phyloP scores from a whole-genome alignment of 805 yeast genomes.

The Metahyphopichia silvanorum region DNA sequence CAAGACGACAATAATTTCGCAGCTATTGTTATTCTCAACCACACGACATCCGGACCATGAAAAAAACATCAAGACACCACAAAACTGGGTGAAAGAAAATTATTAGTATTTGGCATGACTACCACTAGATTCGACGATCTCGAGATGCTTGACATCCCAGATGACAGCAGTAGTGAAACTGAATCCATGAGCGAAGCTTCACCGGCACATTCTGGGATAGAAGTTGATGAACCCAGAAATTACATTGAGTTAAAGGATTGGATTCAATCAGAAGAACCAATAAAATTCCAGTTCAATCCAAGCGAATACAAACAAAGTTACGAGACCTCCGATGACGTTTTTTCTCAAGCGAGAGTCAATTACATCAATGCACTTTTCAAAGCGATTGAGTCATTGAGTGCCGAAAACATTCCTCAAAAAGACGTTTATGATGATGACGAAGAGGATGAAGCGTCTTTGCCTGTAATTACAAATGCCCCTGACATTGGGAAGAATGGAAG shows the following conservation, averaged over 20 bases:
- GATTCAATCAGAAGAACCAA: conserved; percentile 36
- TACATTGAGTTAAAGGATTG: conserved; percentile 43
- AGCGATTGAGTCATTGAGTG: conserved; percentile 40
- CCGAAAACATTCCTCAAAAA: conserved; percentile 10
- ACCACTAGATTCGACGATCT: conserved; percentile 34
- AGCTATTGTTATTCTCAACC: too few species aligned
- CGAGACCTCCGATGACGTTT: conserved; percentile 34
- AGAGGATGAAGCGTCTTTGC: conserved; percentile 24
- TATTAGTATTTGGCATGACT: too few species aligned
- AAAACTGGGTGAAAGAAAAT: too few species aligned
- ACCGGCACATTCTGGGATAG: background rate
- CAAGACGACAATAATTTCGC: too few species aligned
- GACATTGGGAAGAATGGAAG: conserved; percentile 10
- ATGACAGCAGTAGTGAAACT: conserved; percentile 26
- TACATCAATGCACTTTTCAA: conserved; percentile 53
- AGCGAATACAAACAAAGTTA: conserved; percentile 37
- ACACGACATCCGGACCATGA: too few species aligned
- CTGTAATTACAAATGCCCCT: conserved; percentile 23
- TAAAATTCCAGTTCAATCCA: conserved; percentile 39
- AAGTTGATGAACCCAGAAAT: conserved; percentile 7
- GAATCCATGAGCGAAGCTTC: conserved; percentile 16
- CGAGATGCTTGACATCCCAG: conserved; percentile 44
- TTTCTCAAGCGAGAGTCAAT: conserved; percentile 38
- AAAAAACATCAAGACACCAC: too few species aligned
- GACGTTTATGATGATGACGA: conserved; percentile 7